Base-by-base conservation (phyloP, 2,329 filamentous ascomycete genomes). In the Calonectria pseudoturangicola region DNA sequence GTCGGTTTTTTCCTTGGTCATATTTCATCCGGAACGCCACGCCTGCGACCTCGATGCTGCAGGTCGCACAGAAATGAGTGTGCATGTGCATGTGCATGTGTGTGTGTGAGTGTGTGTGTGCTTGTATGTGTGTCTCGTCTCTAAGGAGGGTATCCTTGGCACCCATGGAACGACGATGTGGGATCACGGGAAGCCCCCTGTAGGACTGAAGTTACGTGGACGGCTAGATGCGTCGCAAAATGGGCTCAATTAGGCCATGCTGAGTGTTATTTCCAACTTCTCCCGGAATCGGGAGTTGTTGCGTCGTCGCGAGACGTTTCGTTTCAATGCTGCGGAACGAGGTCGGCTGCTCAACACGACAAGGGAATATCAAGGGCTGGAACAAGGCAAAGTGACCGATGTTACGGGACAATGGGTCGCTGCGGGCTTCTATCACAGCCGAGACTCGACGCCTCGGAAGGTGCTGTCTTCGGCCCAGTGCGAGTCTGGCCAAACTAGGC, bases 401-500 rank as follows among this genome's bases (percentile, higher is more conserved):
- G 54, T 50, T 36, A 50, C 62, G 66, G 63, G 33, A 60, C 25
- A 18, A 58, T 27, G 68, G 36, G 33, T 15, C 25, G 45, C 50
- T 62, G 65, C 16, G 18, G 45, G 48, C 41, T 28, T 33, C 28
- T 48, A 77, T 87, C 88, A 98, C 84, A 98, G 86, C 77, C 94
- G 91, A 83, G 94, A 96, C 85, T 98, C 95, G 72, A 97, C 88
- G 56, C 91, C 90, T 72, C 92, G 89, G 84, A 92, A 88, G 70
- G 86, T 90, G 79, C 92, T 89, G 80, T 95, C 92, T 72, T 93
- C 92, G 25, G 95, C 94, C 94, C 95, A 98, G 78, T 93, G 91
- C 48, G 91, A 92, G 79, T 98, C 95, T 2, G 97, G 97, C 97
- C 97, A 99, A 76, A 99, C 93, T 75, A 93, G 88, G 72, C 93